These are phyloP conservation scores for Vitellaria paradoxa DNA, from an alignment of 179 eudicot genomes.

Conservation along the genomic window DNA sequence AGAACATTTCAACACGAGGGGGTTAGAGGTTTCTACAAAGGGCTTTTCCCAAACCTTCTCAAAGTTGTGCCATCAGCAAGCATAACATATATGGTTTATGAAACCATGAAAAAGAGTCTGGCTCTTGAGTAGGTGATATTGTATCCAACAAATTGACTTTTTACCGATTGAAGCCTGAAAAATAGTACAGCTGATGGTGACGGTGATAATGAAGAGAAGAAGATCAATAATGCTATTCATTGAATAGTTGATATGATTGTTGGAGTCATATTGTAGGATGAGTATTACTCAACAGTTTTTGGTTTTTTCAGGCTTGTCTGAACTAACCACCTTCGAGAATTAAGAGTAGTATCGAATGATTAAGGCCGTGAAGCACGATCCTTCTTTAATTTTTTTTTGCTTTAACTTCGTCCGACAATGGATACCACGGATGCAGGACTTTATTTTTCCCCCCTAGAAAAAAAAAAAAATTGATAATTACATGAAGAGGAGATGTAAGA, in stretches of 20 bases:
- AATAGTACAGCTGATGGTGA: constrained; percentile 8
- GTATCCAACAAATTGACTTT: constrained; percentile 3
- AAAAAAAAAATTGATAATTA: neutral
- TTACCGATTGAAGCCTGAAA: neutral
- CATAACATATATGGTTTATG: constrained; percentile 84
- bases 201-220: constrained; percentile 25
- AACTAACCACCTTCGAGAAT: neutral
- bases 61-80: constrained; percentile 97
- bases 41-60: constrained; percentile 86
- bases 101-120: constrained; percentile 83
- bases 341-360: constrained; percentile 8
- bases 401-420: neutral
- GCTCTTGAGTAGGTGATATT: constrained; percentile 48
- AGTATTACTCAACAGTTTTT: neutral
- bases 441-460: neutral
- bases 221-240: constrained; percentile 4
- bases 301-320: constrained; percentile 8
- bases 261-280: constrained; percentile 11
- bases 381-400: neutral
- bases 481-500: neutral
- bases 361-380: neutral
- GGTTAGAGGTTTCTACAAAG: constrained; percentile 85
- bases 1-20: constrained; percentile 63
- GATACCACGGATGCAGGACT: constrained; percentile 6
- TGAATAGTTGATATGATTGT: constrained; percentile 18